A percentile compares a stretch with the other conserved stretches of the same genome.
Conservation (phyloP, 192 early-diverging fungal species). For the Umbelopsis vinacea region DNA sequence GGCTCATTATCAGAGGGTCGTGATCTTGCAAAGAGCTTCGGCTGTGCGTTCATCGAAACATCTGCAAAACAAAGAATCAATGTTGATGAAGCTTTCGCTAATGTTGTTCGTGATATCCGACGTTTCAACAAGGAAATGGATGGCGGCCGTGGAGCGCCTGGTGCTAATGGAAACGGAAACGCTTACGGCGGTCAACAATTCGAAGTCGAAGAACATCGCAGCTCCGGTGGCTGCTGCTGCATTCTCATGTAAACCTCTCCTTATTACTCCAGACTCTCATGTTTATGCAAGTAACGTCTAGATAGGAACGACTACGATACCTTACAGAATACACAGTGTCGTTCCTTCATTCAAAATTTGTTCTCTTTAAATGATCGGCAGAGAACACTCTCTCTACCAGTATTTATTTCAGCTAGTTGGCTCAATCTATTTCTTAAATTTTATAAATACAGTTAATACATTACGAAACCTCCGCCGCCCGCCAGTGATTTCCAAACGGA, state of each 20-base stretch:
- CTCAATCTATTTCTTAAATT: slow-evolving; percentile 16
- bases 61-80: slow-evolving; percentile 87
- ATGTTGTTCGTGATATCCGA: slow-evolving; percentile 85
- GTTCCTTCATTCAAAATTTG: neutral
- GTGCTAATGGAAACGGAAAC: slow-evolving; percentile 66
- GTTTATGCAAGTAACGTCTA: neutral
- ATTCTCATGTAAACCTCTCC: slow-evolving; percentile 1
- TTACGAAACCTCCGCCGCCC: neutral
- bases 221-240: slow-evolving; percentile 18
- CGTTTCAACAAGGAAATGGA: slow-evolving; percentile 79
- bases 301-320: slow-evolving; percentile 17
- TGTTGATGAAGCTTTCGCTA: slow-evolving; percentile 91
- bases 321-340: slow-evolving; percentile 16
- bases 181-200: slow-evolving; percentile 7
- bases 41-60: slow-evolving; percentile 85
- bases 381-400: neutral
- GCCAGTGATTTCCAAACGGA: neutral
- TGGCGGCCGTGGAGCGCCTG: slow-evolving; percentile 69
- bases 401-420: neutral
- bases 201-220: slow-evolving; percentile 9
- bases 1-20: slow-evolving; percentile 64
- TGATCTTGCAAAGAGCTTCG: slow-evolving; percentile 77
- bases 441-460: slow-evolving; percentile 14
- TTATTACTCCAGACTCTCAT: too few species aligned
- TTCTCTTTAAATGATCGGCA: neutral